Evolutionary conservation across 441 rosid genomes (phyloP), one percentile per base, ranked within the genome.

Genomic region (Mallotus japonicus): DNA sequence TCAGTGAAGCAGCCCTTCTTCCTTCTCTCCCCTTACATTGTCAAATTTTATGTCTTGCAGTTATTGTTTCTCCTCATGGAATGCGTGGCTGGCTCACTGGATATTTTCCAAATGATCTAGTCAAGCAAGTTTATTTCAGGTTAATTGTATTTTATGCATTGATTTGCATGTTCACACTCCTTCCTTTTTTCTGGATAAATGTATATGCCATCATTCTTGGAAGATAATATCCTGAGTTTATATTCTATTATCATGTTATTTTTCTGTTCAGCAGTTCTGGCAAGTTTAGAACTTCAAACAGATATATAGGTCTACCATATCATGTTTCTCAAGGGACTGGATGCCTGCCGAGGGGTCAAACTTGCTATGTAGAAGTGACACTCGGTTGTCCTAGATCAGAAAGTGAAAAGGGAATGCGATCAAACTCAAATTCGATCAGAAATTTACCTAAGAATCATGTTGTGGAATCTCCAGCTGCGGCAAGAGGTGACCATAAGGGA

Each of bases 21-120:
- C 62, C 76, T 44, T 66, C 70, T 58, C 67, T 47, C 62, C 51
- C 57, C 73, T 73, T 65, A 79, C 65, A 80, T 79, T 71, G 54
- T 73, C 76, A 73, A 70, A 63, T 76, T 50, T 57, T 77, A 54
- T 86, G 56, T 76, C 75, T 76, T 70, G 73, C 88, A 96, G 98
- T 92, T 77, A 89, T 96, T 79, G 93, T 90, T 81, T 88, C 99
- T 82, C 99, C 99, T 75, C 94, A 96, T 87, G 99, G 99, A 63
- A 91, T 92, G 91, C 86, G 92, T 49, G 98, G 99, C 47, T 87
- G 88, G 85, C 97, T 96, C 64, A 90, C 94, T 72, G 98, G 98
- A 75, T 89, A 85, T 79, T 91, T 97, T 86, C 95, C 99, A 46
- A 87, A 85, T 74, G 98, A 96, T 83, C 93, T 96, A 78, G 93